Conservation (phyloP, 2,329 filamentous ascomycete genomes). For the Whalleya microplaca region DNA sequence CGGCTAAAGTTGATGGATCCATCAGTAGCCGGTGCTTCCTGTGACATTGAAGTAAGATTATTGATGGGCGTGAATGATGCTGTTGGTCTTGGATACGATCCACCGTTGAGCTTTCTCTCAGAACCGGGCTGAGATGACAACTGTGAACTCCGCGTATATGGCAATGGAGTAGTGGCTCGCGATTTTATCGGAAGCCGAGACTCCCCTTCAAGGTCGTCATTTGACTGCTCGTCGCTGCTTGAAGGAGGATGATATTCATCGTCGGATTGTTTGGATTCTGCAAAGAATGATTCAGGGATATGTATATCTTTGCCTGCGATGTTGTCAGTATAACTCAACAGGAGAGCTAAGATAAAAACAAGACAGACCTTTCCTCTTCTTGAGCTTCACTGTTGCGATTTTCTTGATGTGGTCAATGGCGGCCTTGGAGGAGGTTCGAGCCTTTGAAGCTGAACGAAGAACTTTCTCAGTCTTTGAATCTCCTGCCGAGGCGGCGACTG, state of each 20-base stretch:
- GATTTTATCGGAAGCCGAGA: neutral
- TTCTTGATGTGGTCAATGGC: slow-evolving; percentile 8
- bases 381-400: slow-evolving; percentile 6
- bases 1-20: slow-evolving; percentile 1
- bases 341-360: neutral
- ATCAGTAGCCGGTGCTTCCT: neutral
- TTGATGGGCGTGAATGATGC: slow-evolving; percentile 9
- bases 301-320: neutral
- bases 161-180: neutral
- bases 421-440: neutral
- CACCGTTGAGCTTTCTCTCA: slow-evolving; percentile 1
- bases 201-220: neutral
- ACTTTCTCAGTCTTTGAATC: neutral
- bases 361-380: slow-evolving; percentile 14
- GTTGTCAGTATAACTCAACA: neutral
- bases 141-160: neutral
- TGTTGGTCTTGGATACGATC: neutral
- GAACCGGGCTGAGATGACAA: slow-evolving; percentile 1
- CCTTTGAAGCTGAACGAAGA: neutral
- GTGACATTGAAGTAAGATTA: neutral
- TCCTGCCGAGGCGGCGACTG: neutral
- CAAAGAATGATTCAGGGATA: slow-evolving; percentile 3
- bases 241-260: slow-evolving; percentile 14
- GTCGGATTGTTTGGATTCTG: slow-evolving; percentile 9
- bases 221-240: neutral